Evolutionary conservation across 768 basidiomycete genomes (phyloP).

Genomic region (Russula emetica): DNA sequence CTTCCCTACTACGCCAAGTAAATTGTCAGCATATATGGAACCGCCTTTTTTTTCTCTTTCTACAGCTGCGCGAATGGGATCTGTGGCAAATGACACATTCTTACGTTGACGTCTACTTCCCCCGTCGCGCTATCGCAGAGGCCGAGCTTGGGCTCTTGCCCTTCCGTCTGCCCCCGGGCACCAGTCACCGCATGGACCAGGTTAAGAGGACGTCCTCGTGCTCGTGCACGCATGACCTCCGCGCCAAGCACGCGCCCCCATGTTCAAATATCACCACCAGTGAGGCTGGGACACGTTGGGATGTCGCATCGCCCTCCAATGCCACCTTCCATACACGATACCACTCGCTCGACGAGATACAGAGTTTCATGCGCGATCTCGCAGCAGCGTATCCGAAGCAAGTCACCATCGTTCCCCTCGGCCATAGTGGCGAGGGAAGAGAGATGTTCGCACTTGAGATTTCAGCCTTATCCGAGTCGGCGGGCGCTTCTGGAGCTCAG

Average conservation of each 20-base stretch:
- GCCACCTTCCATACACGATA: constrained; percentile 44
- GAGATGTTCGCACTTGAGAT: constrained; percentile 56
- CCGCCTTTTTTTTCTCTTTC: background rate
- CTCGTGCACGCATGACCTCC: constrained; percentile 33
- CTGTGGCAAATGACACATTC: constrained; percentile 48
- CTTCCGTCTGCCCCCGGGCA: constrained; percentile 14
- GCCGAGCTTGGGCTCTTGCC: constrained; percentile 26
- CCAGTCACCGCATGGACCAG: constrained; percentile 28
- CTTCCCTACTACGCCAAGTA: background rate
- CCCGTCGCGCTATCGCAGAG: constrained; percentile 29
- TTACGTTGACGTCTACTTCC: constrained; percentile 50
- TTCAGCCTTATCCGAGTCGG: constrained; percentile 29
- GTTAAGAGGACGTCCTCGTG: constrained; percentile 26
- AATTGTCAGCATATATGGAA: background rate
- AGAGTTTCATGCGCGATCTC: constrained; percentile 49
- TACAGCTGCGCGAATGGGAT: constrained; percentile 45
- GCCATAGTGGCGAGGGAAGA: constrained; percentile 54
- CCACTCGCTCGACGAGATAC: constrained; percentile 53
- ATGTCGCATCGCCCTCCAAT: constrained; percentile 32
- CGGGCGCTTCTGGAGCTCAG: constrained; percentile 9
- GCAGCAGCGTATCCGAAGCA: constrained; percentile 44
- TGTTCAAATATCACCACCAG: background rate
- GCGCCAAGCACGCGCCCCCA: background rate
- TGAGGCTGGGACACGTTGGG: constrained; percentile 22
- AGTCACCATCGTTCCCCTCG: constrained; percentile 46